phyloP scores from a whole-genome alignment of 1,139 yeast species.

The Magnusiomyces ingens region DNA sequence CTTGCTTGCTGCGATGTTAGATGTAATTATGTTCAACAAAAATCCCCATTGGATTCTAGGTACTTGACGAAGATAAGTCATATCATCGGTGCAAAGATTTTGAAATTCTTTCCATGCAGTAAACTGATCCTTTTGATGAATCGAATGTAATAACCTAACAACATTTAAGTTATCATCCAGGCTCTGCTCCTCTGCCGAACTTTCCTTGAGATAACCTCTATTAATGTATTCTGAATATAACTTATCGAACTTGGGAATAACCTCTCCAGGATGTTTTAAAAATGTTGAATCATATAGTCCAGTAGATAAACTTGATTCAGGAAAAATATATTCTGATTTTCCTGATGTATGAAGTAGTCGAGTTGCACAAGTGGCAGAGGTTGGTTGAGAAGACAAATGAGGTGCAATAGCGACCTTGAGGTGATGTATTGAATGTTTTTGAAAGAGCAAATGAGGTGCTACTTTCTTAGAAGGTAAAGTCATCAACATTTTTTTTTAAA shows the following conservation, averaged over 20 bases:
- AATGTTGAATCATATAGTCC: constrained; percentile 2
- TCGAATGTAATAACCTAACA: constrained; percentile 3
- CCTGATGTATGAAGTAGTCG: not conserved
- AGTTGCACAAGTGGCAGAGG: not conserved
- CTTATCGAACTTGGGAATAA: constrained; percentile 3
- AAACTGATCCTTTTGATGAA: not conserved
- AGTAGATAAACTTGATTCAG: not conserved
- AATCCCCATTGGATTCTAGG: constrained; percentile 14
- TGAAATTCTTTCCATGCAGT: constrained; percentile 8
- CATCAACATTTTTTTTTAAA: no score
- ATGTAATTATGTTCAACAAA: constrained; percentile 7
- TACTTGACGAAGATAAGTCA: constrained; percentile 6
- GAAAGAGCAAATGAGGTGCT: no score
- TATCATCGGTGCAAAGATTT: constrained; percentile 1
- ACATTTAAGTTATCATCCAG: not conserved
- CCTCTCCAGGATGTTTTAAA: constrained; percentile 1
- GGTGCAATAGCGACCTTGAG: no score
- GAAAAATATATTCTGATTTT: not conserved
- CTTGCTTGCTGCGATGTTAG: not conserved
- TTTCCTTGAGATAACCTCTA: not conserved
- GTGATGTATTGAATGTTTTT: no score
- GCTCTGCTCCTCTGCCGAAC: not conserved
- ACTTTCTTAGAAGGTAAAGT: no score
- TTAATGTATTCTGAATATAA: constrained; percentile 1
- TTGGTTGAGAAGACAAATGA: not conserved